Conservation (phyloP, 257 asterid species). For the Jacaranda mimosifolia region DNA sequence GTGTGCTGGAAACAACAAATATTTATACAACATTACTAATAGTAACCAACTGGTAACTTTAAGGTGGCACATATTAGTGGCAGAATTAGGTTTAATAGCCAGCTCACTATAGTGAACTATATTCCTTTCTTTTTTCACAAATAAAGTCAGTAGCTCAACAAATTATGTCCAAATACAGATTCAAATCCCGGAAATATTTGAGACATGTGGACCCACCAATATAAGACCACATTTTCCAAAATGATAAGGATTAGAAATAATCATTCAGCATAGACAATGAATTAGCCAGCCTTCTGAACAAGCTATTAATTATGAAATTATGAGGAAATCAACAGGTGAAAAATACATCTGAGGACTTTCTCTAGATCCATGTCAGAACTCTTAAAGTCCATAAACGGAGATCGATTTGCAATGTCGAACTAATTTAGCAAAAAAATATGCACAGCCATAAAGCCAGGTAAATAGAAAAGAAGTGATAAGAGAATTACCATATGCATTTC, state of each 20-base stretch:
- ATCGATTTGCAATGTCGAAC: background rate
- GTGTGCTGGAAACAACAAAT: no score
- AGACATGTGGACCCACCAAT: no score
- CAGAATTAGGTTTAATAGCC: no score
- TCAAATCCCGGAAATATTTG: no score
- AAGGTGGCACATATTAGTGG: no score
- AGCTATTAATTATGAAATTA: background rate
- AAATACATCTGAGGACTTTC: background rate
- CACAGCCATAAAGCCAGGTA: constrained; percentile 3
- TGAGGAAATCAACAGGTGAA: constrained; percentile 4
- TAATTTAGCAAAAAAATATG: constrained; percentile 10
- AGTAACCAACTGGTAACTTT: no score
- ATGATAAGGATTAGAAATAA: background rate
- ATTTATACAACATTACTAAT: no score
- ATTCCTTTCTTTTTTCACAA: no score
- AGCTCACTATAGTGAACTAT: no score
- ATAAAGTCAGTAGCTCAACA: no score
- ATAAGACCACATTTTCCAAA: background rate
- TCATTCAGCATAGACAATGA: background rate
- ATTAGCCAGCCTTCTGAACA: background rate
- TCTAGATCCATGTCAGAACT: background rate
- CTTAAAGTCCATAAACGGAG: background rate
- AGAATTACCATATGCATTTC: constrained; percentile 96
- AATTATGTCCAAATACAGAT: no score
- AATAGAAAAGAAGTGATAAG: constrained; percentile 21